These are phyloP conservation scores for Platismatia glauca DNA, from an alignment of 495 filamentous ascomycete species.

Conservation along the genomic window DNA sequence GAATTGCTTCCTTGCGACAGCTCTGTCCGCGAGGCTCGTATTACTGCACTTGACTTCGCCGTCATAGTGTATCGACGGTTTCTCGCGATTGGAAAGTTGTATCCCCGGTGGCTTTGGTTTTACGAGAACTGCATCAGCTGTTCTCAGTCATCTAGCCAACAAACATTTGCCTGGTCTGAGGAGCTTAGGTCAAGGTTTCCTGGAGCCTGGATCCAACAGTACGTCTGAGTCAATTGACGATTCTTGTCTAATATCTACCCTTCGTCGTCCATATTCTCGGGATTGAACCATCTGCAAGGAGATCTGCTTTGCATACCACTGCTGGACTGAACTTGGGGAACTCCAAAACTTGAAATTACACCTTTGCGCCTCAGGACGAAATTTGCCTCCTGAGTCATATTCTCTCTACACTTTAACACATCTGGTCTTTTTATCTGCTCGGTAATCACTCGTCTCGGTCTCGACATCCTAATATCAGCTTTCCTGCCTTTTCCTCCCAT, in stretches of 20 bases:
- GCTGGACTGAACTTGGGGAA: neutral
- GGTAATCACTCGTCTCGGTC: neutral
- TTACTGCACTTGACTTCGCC: conserved; percentile 15
- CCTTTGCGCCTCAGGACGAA: conserved; percentile 6
- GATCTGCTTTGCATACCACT: neutral
- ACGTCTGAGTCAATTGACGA: neutral
- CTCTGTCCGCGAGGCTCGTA: conserved; percentile 13
- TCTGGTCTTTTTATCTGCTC: neutral
- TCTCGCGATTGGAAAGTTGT: conserved; percentile 25
- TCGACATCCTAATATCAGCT: conserved; percentile 2
- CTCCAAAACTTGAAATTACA: neutral
- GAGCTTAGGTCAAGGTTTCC: conserved; percentile 2
- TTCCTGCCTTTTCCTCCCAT: conserved; percentile 14
- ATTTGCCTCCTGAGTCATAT: conserved; percentile 14
- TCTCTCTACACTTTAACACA: neutral
- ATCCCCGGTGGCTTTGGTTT: conserved; percentile 15
- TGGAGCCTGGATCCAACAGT: conserved; percentile 10
- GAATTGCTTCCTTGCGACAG: conserved; percentile 17
- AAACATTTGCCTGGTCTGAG: conserved; percentile 13
- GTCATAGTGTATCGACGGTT: conserved; percentile 21
- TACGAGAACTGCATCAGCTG: conserved; percentile 1
- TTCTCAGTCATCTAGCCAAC: conserved; percentile 11
- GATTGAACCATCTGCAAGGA: neutral
- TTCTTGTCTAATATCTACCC: neutral
- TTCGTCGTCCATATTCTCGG: conserved; percentile 1